phyloP scores from a whole-genome alignment of 768 basidiomycete species.

The Plicaturopsis crispa region DNA sequence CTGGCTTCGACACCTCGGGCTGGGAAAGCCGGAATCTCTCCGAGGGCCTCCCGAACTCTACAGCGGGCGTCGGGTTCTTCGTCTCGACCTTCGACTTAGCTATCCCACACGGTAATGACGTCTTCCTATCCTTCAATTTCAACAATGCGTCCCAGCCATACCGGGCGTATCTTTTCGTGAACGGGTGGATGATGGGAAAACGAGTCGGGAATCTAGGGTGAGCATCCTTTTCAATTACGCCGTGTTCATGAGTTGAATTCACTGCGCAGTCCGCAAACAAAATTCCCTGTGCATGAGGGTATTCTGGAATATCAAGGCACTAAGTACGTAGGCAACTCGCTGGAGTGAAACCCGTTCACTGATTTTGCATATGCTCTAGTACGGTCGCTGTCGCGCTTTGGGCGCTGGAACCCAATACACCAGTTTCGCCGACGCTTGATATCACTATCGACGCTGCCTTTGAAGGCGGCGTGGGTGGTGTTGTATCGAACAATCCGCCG shows the following conservation, averaged over 20 bases:
- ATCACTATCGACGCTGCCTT: conserved; percentile 48
- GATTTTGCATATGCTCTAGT: conserved; percentile 17
- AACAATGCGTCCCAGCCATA: conserved; percentile 57
- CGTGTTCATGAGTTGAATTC: background rate
- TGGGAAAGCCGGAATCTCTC: conserved; percentile 55
- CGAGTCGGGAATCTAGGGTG: conserved; percentile 64
- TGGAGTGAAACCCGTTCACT: background rate
- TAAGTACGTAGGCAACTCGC: conserved; percentile 40
- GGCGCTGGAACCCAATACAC: conserved; percentile 45
- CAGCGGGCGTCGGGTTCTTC: conserved; percentile 77
- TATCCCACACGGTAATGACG: conserved; percentile 54
- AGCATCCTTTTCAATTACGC: conserved; percentile 12
- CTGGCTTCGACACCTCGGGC: conserved; percentile 50
- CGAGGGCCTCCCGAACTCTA: conserved; percentile 45
- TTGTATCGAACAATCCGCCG: conserved; percentile 48
- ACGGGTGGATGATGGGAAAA: conserved; percentile 91
- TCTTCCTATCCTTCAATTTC: conserved; percentile 67
- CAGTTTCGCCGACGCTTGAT: conserved; percentile 43
- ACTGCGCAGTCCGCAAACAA: conserved; percentile 56
- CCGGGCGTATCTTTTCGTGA: conserved; percentile 68
- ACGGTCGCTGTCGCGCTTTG: conserved; percentile 61
- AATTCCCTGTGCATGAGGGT: conserved; percentile 80
- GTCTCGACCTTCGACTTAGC: conserved; percentile 62
- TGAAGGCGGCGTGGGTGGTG: conserved; percentile 59
- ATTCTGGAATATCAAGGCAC: conserved; percentile 65